A percentile compares a stretch with the other conserved stretches of the same genome.
Conservation (phyloP, 306 rosid species). For the Medicago arabica region DNA sequence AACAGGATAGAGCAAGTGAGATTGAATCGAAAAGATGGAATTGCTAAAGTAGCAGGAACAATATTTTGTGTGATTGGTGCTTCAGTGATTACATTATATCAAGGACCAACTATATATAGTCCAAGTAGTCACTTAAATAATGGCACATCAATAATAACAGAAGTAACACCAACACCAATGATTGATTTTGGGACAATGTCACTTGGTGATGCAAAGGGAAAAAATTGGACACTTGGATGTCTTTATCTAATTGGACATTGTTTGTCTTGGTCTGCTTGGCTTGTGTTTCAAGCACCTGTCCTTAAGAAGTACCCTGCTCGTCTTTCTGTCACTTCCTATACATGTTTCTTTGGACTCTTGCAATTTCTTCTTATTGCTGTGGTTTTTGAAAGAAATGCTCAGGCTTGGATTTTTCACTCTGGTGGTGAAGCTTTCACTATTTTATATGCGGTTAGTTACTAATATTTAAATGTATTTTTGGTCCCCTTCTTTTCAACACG, state of each 20-base stretch:
- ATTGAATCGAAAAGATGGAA: constrained; percentile 82
- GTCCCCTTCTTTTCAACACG: neutral
- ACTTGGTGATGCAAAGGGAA: constrained; percentile 76
- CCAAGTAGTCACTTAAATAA: constrained; percentile 53
- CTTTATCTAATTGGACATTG: constrained; percentile 88
- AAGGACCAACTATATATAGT: constrained; percentile 87
- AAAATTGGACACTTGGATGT: constrained; percentile 94
- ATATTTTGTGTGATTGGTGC: constrained; percentile 87
- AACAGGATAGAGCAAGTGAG: constrained; percentile 79
- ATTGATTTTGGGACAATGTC: constrained; percentile 44
- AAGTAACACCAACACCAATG: neutral
- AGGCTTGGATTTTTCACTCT: constrained; percentile 91
- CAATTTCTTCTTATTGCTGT: constrained; percentile 80
- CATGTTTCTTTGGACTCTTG: constrained; percentile 90
- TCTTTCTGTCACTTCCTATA: constrained; percentile 91
- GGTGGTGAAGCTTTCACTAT: constrained; percentile 86
- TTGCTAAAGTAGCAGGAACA: constrained; percentile 52
- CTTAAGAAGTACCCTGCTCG: constrained; percentile 97
- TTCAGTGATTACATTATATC: constrained; percentile 86
- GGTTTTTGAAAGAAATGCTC: constrained; percentile 63
- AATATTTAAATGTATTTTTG: neutral
- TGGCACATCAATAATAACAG: neutral
- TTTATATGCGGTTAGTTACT: constrained; percentile 68
- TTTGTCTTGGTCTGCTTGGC: constrained; percentile 96
- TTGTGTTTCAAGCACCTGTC: constrained; percentile 87